Percentiles rank a stretch among this genome's conserved stretches.
These are phyloP conservation scores for Leccinum pellstonianum DNA, from an alignment of 768 basidiomycete genomes.

Conservation along the genomic window DNA sequence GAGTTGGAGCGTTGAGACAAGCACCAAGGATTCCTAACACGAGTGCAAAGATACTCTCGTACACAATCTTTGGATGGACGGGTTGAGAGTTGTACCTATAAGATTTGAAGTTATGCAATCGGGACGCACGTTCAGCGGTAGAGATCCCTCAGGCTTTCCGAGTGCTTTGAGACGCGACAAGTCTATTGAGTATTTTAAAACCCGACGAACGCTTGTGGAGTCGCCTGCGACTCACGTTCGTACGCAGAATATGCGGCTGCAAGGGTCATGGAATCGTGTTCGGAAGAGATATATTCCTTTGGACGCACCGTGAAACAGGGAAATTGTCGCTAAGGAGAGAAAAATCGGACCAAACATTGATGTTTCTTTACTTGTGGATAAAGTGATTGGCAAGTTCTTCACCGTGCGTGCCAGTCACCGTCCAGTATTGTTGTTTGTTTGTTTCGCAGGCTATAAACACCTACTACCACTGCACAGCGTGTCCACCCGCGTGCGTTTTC, in stretches of 20 bases:
- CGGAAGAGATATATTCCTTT: not conserved
- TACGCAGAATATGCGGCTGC: slow-evolving; percentile 79
- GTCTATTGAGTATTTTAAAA: slow-evolving; percentile 44
- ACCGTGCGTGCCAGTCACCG: no score
- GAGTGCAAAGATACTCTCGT: slow-evolving; percentile 64
- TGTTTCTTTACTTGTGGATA: not conserved
- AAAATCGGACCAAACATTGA: slow-evolving; percentile 48
- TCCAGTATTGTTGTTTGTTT: slow-evolving; percentile 1
- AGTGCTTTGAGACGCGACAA: slow-evolving; percentile 75
- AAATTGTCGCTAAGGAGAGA: slow-evolving; percentile 45
- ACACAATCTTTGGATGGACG: slow-evolving; percentile 48
- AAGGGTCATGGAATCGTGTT: slow-evolving; percentile 1
- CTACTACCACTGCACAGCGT: not conserved
- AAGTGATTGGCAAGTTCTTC: not conserved
- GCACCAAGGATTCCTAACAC: slow-evolving; percentile 72
- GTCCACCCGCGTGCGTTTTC: no score
- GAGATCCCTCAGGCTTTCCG: slow-evolving; percentile 61
- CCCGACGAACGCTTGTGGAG: slow-evolving; percentile 19
- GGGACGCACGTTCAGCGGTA: slow-evolving; percentile 60
- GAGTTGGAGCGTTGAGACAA: slow-evolving; percentile 59
- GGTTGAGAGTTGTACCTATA: not conserved
- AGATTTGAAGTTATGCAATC: not conserved
- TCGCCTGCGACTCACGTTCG: slow-evolving; percentile 53
- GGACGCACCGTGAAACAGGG: slow-evolving; percentile 53
- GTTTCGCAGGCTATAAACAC: slow-evolving; percentile 14